Percentiles rank a stretch among this genome's conserved stretches.
Evolutionary conservation across 73 alveolate genomes (phyloP).

Genomic region (Paramecium sexaurelia): DNA sequence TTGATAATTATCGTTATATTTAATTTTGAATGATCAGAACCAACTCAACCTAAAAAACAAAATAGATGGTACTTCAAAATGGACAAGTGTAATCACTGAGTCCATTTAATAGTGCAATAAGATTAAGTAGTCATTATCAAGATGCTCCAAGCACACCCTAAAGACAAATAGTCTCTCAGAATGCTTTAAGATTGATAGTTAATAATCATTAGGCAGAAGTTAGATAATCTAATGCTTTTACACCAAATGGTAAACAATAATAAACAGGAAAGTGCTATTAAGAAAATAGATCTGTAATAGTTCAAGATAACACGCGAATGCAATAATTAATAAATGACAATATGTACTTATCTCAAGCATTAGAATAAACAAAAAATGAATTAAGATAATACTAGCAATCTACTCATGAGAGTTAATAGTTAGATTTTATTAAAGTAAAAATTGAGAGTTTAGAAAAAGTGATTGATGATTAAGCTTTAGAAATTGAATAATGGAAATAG

Average conservation of each 20-base stretch:
- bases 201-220: conserved; percentile 23
- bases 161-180: conserved; percentile 16
- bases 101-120: conserved; percentile 47
- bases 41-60: conserved; percentile 48
- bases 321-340: conserved; percentile 55
- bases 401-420: neutral
- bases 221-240: conserved; percentile 48
- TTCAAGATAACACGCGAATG: neutral
- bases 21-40: conserved; percentile 52
- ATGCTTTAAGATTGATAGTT: conserved; percentile 44
- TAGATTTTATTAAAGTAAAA: neutral
- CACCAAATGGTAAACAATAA: conserved; percentile 52
- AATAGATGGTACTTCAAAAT: neutral
- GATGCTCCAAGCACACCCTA: conserved; percentile 53
- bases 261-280: neutral
- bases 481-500: conserved; percentile 44
- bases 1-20: conserved; percentile 37
- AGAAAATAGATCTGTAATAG: conserved; percentile 28
- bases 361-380: conserved; percentile 10
- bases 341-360: conserved; percentile 2
- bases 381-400: neutral
- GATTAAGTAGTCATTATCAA: conserved; percentile 22
- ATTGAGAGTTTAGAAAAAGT: conserved; percentile 51
- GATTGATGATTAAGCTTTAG: conserved; percentile 26
- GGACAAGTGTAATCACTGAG: neutral